Evolutionary conservation across 176 grass and related monocot species (phyloP).

Genomic region (Phragmites australis): DNA sequence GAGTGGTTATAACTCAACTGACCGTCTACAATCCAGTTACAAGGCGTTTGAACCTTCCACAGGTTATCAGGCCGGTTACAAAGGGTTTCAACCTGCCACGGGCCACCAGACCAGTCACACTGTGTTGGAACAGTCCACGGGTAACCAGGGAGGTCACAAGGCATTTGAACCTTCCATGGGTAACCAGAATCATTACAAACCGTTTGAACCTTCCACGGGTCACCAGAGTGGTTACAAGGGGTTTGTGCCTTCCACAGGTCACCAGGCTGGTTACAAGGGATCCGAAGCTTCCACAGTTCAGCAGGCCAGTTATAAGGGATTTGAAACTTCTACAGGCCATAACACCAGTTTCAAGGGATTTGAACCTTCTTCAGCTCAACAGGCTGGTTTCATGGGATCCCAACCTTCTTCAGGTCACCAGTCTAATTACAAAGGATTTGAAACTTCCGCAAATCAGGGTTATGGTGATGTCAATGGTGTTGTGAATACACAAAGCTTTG

Average conservation of each 20-base stretch:
- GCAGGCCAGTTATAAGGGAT: constrained; percentile 23
- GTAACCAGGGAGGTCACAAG: constrained; percentile 15
- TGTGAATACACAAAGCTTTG: constrained; percentile 42
- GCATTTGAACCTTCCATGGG: constrained; percentile 18
- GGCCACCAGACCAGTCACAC: constrained; percentile 37
- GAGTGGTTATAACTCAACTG: constrained; percentile 39
- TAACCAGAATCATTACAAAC: constrained; percentile 25
- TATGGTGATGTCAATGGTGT: constrained; percentile 49
- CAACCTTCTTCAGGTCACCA: constrained; percentile 38
- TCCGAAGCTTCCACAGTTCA: constrained; percentile 31
- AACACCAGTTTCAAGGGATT: constrained; percentile 29
- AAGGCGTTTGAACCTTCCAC: constrained; percentile 37
- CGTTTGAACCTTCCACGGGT: constrained; percentile 22
- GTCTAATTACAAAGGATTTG: constrained; percentile 40
- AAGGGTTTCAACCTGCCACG: constrained; percentile 37
- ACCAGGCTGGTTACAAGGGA: constrained; percentile 29
- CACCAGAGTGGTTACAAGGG: constrained; percentile 38
- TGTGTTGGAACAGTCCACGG: constrained; percentile 12
- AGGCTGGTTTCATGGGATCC: constrained; percentile 41
- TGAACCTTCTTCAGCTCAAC: constrained; percentile 39
- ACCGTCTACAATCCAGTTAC: constrained; percentile 39
- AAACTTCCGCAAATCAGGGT: constrained; percentile 42
- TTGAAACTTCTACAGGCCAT: constrained; percentile 20
- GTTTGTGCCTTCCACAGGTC: constrained; percentile 35
- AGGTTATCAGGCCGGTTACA: constrained; percentile 39